phyloP scores from a whole-genome alignment of 352 stramenopile genomes.

The Globisporangium emineosum region DNA sequence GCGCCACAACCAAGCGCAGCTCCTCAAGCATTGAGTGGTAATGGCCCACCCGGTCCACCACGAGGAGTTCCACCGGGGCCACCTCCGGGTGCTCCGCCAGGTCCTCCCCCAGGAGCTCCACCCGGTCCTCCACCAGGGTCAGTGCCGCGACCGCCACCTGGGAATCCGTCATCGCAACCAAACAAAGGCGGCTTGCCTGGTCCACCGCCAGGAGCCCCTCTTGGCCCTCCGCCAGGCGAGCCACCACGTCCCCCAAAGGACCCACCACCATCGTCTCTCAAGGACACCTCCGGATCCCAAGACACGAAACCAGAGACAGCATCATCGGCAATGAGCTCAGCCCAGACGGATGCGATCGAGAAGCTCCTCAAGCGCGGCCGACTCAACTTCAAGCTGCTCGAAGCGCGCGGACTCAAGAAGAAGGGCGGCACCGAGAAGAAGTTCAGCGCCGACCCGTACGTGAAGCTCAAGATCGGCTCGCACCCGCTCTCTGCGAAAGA shows the following conservation, averaged over 20 bases:
- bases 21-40: background rate
- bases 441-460: slow-evolving; percentile 78
- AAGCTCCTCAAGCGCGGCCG: slow-evolving; percentile 64
- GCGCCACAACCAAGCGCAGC: slow-evolving; percentile 6
- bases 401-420: slow-evolving; percentile 57
- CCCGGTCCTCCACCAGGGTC: slow-evolving; percentile 20
- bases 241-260: slow-evolving; percentile 51
- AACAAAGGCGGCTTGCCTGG: slow-evolving; percentile 17
- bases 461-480: slow-evolving; percentile 74
- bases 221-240: slow-evolving; percentile 40
- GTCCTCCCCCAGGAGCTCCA: slow-evolving; percentile 13
- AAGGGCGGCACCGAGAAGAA: slow-evolving; percentile 60
- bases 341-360: slow-evolving; percentile 21
- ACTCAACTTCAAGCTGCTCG: slow-evolving; percentile 69
- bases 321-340: background rate
- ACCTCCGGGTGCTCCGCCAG: slow-evolving; percentile 23
- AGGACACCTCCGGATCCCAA: too few species aligned
- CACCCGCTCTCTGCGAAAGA: slow-evolving; percentile 69
- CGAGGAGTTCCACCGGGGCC: slow-evolving; percentile 23
- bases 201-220: slow-evolving; percentile 44
- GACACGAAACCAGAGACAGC: background rate
- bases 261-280: slow-evolving; percentile 26
- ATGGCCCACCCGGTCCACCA: slow-evolving; percentile 24
- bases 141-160: slow-evolving; percentile 20
- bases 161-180: slow-evolving; percentile 12